Conservation (phyloP, 169 alveolate genomes). For the Plasmodium cynomolgi region DNA sequence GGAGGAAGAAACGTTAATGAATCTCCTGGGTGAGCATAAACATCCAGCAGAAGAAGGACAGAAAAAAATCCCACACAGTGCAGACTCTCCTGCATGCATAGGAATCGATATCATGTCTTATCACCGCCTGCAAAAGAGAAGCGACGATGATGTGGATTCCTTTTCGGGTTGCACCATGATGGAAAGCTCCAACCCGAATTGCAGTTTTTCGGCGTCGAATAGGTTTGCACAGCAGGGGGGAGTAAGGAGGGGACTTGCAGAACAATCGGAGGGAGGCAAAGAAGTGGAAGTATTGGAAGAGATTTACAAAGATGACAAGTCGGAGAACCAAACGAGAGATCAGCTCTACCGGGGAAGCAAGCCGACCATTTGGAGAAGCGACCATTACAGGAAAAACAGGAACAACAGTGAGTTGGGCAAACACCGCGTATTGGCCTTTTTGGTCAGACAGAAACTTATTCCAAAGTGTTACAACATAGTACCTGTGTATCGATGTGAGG, state of each 20-base stretch:
- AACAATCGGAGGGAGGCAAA: no score
- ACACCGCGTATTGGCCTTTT: conserved; percentile 13
- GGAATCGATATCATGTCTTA: neutral
- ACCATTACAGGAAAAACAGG: neutral
- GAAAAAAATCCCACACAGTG: neutral
- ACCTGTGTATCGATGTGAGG: conserved; percentile 13
- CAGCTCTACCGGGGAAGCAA: neutral
- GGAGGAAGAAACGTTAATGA: neutral
- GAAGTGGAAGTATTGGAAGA: no score
- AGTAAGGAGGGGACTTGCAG: no score
- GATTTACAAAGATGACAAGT: no score
- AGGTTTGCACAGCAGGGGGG: no score
- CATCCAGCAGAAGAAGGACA: neutral
- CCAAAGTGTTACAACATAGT: conserved; percentile 43
- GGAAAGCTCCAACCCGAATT: no score
- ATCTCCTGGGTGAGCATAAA: neutral
- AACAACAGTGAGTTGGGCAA: neutral
- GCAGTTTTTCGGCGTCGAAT: no score
- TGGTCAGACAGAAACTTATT: conserved; percentile 21
- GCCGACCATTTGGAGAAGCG: neutral
- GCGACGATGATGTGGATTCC: no score
- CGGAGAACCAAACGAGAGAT: no score
- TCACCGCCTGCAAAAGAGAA: neutral
- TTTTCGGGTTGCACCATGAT: no score
- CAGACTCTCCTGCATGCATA: neutral